Conservation (phyloP, 768 basidiomycete species). For the Chlorophyllum brunneum region DNA sequence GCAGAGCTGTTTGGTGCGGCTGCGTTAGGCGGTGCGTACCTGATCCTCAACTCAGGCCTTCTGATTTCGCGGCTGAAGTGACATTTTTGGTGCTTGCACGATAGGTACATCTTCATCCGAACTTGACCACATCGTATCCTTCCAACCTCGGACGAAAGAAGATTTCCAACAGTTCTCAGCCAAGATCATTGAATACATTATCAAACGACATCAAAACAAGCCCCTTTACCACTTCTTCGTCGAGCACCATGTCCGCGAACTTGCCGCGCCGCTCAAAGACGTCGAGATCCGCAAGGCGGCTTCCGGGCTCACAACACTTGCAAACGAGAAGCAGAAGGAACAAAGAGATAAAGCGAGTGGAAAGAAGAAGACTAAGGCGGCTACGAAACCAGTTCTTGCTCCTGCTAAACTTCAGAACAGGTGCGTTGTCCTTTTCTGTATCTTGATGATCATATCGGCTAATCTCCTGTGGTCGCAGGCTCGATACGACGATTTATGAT, state of each 20-base stretch:
- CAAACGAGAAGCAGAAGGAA: conserved; percentile 95
- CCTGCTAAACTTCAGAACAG: conserved; percentile 62
- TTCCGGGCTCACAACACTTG: conserved; percentile 76
- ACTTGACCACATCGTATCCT: conserved; percentile 68
- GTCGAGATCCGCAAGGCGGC: conserved; percentile 91
- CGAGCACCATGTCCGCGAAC: conserved; percentile 75
- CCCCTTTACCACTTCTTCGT: conserved; percentile 82
- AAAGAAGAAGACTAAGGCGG: conserved; percentile 81
- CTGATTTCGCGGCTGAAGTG: not conserved
- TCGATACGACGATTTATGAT: conserved; percentile 80
- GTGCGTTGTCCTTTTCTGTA: conserved; percentile 32
- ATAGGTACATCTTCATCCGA: conserved; percentile 67
- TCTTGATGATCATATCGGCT: conserved; percentile 4
- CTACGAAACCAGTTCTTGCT: conserved; percentile 73
- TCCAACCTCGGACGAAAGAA: conserved; percentile 83
- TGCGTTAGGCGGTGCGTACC: conserved; percentile 56
- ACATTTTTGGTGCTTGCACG: not conserved
- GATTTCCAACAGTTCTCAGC: conserved; percentile 78
- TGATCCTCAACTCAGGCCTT: not conserved
- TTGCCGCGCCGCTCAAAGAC: conserved; percentile 78
- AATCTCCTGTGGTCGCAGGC: conserved; percentile 32
- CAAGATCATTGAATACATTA: conserved; percentile 66
- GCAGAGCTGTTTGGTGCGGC: conserved; percentile 76
- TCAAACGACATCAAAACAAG: conserved; percentile 77
- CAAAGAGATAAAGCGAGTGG: conserved; percentile 80